These are phyloP conservation scores for Spencermartinsiella ligniputridi DNA, from an alignment of 1,139 yeast genomes.

Conservation along the genomic window DNA sequence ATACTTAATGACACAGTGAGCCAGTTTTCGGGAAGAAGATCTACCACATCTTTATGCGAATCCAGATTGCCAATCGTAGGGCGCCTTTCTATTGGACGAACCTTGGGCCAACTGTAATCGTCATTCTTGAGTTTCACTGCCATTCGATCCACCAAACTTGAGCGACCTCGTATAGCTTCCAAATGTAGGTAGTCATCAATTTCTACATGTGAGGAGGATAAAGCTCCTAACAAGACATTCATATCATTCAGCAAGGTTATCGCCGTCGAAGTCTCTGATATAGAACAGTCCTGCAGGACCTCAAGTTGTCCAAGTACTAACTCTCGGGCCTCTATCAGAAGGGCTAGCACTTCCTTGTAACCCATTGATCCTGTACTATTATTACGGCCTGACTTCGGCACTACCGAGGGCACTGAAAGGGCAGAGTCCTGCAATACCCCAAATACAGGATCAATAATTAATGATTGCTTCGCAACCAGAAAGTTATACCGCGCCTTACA, in stretches of 20 bases:
- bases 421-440: conserved; percentile 48
- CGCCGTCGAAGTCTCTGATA: not conserved
- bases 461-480: conserved; percentile 22
- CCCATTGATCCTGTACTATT: not conserved
- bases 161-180: conserved; percentile 15
- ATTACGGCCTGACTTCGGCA: not conserved
- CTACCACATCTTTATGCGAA: conserved; percentile 9
- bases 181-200: conserved; percentile 1
- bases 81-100: not conserved
- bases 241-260: conserved; percentile 18
- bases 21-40: conserved; percentile 49
- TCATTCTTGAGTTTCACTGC: conserved; percentile 6
- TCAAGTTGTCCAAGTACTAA: conserved; percentile 8
- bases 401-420: conserved; percentile 41
- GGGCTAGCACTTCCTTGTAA: conserved; percentile 14
- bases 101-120: conserved; percentile 1
- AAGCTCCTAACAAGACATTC: conserved; percentile 30
- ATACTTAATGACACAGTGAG: conserved; percentile 57
- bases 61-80: not conserved
- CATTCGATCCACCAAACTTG: conserved; percentile 10
- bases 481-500: conserved; percentile 23
- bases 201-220: conserved; percentile 13
- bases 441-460: conserved; percentile 41
- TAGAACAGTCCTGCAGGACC: conserved; percentile 3
- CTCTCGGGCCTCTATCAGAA: conserved; percentile 13